Base-by-base conservation (phyloP, 345 rosid genomes). In the Aegle marmelos region DNA sequence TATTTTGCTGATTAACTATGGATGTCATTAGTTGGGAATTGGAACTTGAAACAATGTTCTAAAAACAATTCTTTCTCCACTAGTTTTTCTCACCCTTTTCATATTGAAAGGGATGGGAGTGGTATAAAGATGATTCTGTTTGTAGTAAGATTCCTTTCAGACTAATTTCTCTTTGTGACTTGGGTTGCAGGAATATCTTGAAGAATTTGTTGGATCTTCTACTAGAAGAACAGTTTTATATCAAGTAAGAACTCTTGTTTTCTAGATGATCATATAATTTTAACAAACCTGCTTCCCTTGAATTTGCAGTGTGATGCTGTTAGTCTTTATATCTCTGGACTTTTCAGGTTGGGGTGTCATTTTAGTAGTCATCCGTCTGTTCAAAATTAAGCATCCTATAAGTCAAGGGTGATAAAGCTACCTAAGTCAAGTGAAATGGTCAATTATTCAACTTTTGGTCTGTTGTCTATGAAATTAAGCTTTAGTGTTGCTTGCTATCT, bases 211-310 rank as follows among this genome's bases (percentile, higher is more conserved):
- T 39, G 98, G 98, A 31, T 75, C 83, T 22, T 74, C 56, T 77
- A 90, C 91, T 70, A 87, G 99, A 80, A 82, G 98, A 76, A 83
- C 85, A 77, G 81, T 92, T 41, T 84, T 96, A 78, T 91, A 94
- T 86, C 89, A 90, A 84, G 99, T 96, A 80, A 76, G 88, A 71
- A 72, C 33, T 45, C 45, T 63, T 45, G 33, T 54, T 22, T 10
- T 34, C 7, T 80, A 64, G 41, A 45, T 67, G 21, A 24, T 66
- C 76, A 30, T 68, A 4, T 60, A 74, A 30, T 73, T 72, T 36
- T 13, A 39, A 11, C 6, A 3, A 16, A 24, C 21, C 22, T 2
- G 59, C 37, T 25, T 45, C 25, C 27, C 16, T 3, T 39, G 33
- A 56, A 39, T 24, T 59, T 69, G 33, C 24, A n/a, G 22, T 58